phyloP scores from a whole-genome alignment of 345 rosid species.

The Garcia nutans region DNA sequence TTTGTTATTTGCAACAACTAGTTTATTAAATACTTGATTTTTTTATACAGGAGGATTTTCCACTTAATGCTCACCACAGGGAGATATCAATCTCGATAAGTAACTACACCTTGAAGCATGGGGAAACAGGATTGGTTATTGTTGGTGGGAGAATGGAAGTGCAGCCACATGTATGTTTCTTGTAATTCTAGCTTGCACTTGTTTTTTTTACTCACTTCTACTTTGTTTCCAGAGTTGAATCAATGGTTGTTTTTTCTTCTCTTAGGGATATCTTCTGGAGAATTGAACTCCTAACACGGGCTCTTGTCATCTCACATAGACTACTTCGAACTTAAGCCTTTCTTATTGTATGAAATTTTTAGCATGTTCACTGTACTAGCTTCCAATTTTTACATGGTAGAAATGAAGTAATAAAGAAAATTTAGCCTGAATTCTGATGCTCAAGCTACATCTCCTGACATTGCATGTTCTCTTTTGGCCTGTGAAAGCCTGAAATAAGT shows the following conservation, averaged over 20 bases:
- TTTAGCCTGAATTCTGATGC: constrained; percentile 4
- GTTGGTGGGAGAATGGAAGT: constrained; percentile 97
- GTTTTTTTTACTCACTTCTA: background rate
- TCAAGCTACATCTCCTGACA: background rate
- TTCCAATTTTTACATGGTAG: background rate
- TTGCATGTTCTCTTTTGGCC: background rate
- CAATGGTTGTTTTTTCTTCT: background rate
- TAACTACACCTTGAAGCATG: constrained; percentile 86
- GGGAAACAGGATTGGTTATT: constrained; percentile 79
- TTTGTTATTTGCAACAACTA: background rate
- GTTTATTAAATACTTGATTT: background rate
- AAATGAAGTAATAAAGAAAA: background rate
- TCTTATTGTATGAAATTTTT: background rate
- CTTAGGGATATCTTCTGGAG: background rate
- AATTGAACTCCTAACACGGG: background rate
- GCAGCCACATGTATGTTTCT: constrained; percentile 76
- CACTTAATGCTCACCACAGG: constrained; percentile 83
- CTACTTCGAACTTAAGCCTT: background rate
- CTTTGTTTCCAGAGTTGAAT: background rate
- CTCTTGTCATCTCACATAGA: background rate
- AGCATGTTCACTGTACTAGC: background rate
- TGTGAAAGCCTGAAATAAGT: background rate
- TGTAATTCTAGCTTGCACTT: background rate
- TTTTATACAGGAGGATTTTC: constrained; percentile 73
- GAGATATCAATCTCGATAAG: constrained; percentile 57